Conservation (phyloP, 78 protist species). For the Dictyostelium purpureum region DNA sequence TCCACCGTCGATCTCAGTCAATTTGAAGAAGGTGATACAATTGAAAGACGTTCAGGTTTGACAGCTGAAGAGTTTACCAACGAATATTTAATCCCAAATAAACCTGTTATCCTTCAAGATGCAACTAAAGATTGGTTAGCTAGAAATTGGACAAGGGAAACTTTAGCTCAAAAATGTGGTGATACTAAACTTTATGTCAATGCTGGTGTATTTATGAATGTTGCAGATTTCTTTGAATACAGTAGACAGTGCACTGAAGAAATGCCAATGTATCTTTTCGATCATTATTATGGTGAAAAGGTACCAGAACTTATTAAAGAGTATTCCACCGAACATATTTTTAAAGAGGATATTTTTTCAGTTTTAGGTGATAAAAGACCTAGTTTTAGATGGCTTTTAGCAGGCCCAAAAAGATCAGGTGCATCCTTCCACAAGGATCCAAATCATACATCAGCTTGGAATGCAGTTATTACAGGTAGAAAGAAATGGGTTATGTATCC, state of each 20-base stretch:
- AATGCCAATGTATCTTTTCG: slow-evolving; percentile 88
- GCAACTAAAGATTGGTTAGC: slow-evolving; percentile 34
- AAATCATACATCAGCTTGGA: slow-evolving; percentile 87
- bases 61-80: slow-evolving; percentile 28
- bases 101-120: slow-evolving; percentile 67
- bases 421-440: slow-evolving; percentile 87
- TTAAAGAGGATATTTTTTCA: slow-evolving; percentile 69
- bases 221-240: slow-evolving; percentile 69
- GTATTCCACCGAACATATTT: slow-evolving; percentile 29
- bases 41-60: slow-evolving; percentile 43
- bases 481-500: slow-evolving; percentile 89
- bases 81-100: slow-evolving; percentile 59
- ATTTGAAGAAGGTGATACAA: slow-evolving; percentile 38
- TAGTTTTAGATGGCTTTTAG: slow-evolving; percentile 83
- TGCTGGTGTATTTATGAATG: slow-evolving; percentile 73
- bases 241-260: slow-evolving; percentile 63
- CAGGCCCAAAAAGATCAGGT: slow-evolving; percentile 86
- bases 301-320: slow-evolving; percentile 59
- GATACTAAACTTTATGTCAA: slow-evolving; percentile 32
- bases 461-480: slow-evolving; percentile 77
- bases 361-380: slow-evolving; percentile 77
- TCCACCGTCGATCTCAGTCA: slow-evolving; percentile 25
- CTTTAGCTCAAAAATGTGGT: slow-evolving; percentile 13
- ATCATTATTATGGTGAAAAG: slow-evolving; percentile 76
- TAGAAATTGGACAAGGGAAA: slow-evolving; percentile 66